A percentile compares a stretch with the other conserved stretches of the same genome.
Evolutionary conservation across 768 basidiomycete genomes (phyloP).

Genomic region (Mycena belliarum): DNA sequence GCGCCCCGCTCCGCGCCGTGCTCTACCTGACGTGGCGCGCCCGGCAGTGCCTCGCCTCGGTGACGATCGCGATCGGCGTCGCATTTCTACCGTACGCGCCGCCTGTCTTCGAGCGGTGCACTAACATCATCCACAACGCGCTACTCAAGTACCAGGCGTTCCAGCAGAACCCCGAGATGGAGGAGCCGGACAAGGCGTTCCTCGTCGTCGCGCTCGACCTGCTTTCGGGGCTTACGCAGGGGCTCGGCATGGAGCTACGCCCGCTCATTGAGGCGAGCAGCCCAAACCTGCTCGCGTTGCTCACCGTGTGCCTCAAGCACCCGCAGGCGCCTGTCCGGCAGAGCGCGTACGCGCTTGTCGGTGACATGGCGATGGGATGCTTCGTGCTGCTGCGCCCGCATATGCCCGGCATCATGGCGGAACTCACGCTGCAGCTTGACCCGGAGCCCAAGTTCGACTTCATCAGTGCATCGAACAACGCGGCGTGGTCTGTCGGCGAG

Average conservation of each 20-base stretch:
- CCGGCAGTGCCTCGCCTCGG: conserved; percentile 89
- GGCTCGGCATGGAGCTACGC: conserved; percentile 79
- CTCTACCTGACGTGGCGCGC: neutral
- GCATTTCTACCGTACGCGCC: conserved; percentile 87
- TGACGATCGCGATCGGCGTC: conserved; percentile 92
- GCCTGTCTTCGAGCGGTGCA: conserved; percentile 92
- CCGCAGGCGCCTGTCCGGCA: conserved; percentile 95
- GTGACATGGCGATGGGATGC: conserved; percentile 96
- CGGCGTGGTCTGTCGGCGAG: conserved; percentile 99
- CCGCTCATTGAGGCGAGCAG: conserved; percentile 66
- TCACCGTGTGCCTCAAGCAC: conserved; percentile 91
- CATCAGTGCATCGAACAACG: conserved; percentile 97
- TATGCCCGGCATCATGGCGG: conserved; percentile 87
- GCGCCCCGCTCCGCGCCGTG: conserved; percentile 21
- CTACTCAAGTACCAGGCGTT: conserved; percentile 85
- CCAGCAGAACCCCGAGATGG: conserved; percentile 85
- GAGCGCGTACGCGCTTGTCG: conserved; percentile 96
- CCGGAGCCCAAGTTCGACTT: conserved; percentile 93
- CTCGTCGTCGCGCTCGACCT: conserved; percentile 98
- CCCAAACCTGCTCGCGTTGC: conserved; percentile 77
- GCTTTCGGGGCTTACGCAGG: conserved; percentile 93
- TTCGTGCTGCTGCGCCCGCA: conserved; percentile 83
- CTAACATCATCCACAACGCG: conserved; percentile 78
- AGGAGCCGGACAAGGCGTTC: conserved; percentile 96
- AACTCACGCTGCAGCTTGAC: conserved; percentile 87